Evolutionary conservation across 2,329 filamentous ascomycete genomes (phyloP).

Genomic region (Ramularia endophylla): DNA sequence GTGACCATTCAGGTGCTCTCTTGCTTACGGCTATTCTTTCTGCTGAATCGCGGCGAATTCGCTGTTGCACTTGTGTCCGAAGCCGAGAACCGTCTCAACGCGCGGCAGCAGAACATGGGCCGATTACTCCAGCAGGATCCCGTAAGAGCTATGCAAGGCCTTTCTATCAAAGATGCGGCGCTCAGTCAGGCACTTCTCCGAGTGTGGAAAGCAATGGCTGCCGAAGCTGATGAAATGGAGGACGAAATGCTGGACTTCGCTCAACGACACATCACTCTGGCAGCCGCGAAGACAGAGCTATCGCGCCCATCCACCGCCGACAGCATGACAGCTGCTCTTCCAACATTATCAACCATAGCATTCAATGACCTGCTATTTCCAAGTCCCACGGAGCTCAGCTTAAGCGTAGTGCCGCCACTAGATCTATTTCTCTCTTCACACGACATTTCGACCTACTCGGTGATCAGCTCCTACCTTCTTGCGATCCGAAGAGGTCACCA

Average conservation of each 20-base stretch:
- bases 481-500: constrained; percentile 82
- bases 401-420: constrained; percentile 70
- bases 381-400: constrained; percentile 61
- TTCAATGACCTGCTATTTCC: constrained; percentile 83
- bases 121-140: constrained; percentile 46
- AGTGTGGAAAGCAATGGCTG: constrained; percentile 74
- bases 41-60: constrained; percentile 86
- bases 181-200: constrained; percentile 68
- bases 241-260: constrained; percentile 77
- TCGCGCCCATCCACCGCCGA: constrained; percentile 38
- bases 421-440: constrained; percentile 77
- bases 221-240: constrained; percentile 66
- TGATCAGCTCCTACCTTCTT: constrained; percentile 81
- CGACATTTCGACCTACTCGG: constrained; percentile 74
- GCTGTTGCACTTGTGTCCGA: constrained; percentile 79
- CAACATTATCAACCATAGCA: constrained; percentile 43
- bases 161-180: constrained; percentile 80
- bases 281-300: constrained; percentile 45
- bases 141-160: constrained; percentile 51
- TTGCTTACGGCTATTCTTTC: constrained; percentile 77
- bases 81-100: constrained; percentile 72
- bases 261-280: constrained; percentile 67
- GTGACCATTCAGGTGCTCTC: constrained; percentile 72
- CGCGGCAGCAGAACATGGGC: constrained; percentile 59
- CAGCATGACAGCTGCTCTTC: constrained; percentile 27